Evolutionary conservation across 108 stramenopile species (phyloP).

Genomic region (Cylindrotheca closterium): DNA sequence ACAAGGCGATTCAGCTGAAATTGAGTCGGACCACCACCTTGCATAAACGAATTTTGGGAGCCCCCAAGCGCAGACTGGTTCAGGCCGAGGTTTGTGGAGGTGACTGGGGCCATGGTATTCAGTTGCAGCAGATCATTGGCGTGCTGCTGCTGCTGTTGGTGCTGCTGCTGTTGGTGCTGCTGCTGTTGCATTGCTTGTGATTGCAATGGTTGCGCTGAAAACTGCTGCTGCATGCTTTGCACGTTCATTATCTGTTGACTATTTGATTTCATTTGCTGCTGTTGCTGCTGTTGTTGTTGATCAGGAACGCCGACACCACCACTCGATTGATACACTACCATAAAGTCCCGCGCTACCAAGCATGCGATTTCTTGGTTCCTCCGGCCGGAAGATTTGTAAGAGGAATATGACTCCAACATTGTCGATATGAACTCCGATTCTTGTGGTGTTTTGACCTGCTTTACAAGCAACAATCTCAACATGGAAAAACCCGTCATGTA

Average conservation of each 20-base stretch:
- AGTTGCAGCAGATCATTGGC: no score
- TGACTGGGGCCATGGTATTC: no score
- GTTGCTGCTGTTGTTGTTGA: constrained; percentile 19
- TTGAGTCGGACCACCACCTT: no score
- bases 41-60: no score
- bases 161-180: constrained; percentile 2
- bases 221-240: constrained; percentile 4
- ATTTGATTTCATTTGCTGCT: constrained; percentile 5
- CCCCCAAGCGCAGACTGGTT: no score
- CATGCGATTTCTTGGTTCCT: constrained; percentile 47
- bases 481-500: constrained; percentile 62
- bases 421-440: constrained; percentile 53
- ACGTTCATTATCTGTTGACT: neutral
- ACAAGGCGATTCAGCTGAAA: neutral
- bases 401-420: constrained; percentile 53
- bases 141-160: no score
- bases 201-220: neutral
- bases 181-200: constrained; percentile 11
- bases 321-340: constrained; percentile 37
- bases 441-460: constrained; percentile 37
- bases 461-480: constrained; percentile 57
- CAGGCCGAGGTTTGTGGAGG: no score
- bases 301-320: neutral
- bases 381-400: constrained; percentile 47
- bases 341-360: constrained; percentile 71